These are phyloP conservation scores for Remersonia thermophila DNA, from an alignment of 2,329 filamentous ascomycete species.

Conservation along the genomic window DNA sequence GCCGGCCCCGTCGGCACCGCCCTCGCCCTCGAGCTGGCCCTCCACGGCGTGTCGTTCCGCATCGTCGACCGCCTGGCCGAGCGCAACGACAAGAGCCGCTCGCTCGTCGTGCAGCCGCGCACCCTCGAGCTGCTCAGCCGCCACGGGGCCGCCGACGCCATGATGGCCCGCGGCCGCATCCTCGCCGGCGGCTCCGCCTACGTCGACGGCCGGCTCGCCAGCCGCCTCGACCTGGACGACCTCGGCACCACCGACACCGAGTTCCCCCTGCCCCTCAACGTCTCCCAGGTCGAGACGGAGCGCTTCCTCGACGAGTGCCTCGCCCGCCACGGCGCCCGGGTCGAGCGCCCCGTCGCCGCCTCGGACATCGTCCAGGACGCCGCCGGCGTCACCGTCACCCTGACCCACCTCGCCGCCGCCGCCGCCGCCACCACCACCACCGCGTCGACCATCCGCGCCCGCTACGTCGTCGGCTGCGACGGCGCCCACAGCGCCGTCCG, in stretches of 20 bases:
- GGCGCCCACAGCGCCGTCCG: slow-evolving; percentile 34
- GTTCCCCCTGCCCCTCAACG: slow-evolving; percentile 21
- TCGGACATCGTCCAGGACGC: slow-evolving; percentile 21
- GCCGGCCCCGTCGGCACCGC: slow-evolving; percentile 32
- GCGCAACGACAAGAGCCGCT: slow-evolving; percentile 28
- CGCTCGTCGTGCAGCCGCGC: slow-evolving; percentile 34
- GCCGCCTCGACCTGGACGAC: slow-evolving; percentile 22
- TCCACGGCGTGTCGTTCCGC: slow-evolving; percentile 24
- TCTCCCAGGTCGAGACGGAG: slow-evolving; percentile 26
- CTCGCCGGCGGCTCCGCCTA: slow-evolving; percentile 28
- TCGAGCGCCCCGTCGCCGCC: slow-evolving; percentile 22
- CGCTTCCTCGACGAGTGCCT: slow-evolving; percentile 21
- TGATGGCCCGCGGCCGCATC: slow-evolving; percentile 26
- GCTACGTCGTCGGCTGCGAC: slow-evolving; percentile 36
- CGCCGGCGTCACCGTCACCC: slow-evolving; percentile 19
- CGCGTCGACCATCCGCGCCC: slow-evolving; percentile 19
- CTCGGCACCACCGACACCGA: slow-evolving; percentile 21
- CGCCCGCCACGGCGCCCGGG: slow-evolving; percentile 14
- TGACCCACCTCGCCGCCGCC: slow-evolving; percentile 7
- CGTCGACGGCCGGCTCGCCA: slow-evolving; percentile 22
- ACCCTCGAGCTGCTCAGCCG: slow-evolving; percentile 38
- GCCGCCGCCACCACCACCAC: slow-evolving; percentile 10
- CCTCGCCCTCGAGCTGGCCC: slow-evolving; percentile 28
- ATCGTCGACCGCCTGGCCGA: slow-evolving; percentile 25
- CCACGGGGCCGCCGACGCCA: slow-evolving; percentile 25